phyloP scores from a whole-genome alignment of 1,139 yeast genomes.

The Yamadazyma trypodendri region DNA sequence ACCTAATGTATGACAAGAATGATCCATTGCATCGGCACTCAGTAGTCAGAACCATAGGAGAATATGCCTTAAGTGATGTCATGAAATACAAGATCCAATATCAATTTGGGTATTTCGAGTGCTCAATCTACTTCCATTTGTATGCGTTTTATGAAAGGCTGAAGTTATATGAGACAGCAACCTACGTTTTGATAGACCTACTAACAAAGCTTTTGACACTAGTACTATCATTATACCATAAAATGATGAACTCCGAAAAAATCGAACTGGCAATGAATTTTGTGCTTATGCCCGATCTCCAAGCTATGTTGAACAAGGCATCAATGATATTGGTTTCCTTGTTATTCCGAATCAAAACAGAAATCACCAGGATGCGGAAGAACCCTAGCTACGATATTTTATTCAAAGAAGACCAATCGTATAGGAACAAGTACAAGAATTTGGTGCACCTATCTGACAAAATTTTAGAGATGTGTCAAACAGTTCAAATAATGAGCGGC shows the following conservation, averaged over 20 bases:
- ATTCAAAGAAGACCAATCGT: slow-evolving; percentile 9
- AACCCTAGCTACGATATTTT: slow-evolving; percentile 7
- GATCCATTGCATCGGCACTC: neutral
- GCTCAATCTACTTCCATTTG: slow-evolving; percentile 28
- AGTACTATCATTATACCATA: slow-evolving; percentile 28
- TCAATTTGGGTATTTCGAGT: slow-evolving; percentile 29
- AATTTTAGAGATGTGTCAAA: slow-evolving; percentile 8
- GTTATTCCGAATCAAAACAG: slow-evolving; percentile 11
- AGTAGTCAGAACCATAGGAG: neutral
- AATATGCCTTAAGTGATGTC: neutral
- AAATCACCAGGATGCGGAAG: slow-evolving; percentile 5
- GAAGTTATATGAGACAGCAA: slow-evolving; percentile 25
- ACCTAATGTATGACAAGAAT: slow-evolving; percentile 6
- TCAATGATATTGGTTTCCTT: slow-evolving; percentile 26
- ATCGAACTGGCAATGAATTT: slow-evolving; percentile 32
- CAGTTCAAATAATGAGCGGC: slow-evolving; percentile 10
- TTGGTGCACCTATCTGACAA: slow-evolving; percentile 8
- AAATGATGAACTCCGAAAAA: slow-evolving; percentile 21
- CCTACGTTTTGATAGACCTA: slow-evolving; percentile 31
- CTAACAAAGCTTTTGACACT: slow-evolving; percentile 27
- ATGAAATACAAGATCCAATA: slow-evolving; percentile 23
- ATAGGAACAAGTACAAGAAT: slow-evolving; percentile 9
- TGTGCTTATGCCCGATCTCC: slow-evolving; percentile 33
- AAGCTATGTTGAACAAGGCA: slow-evolving; percentile 31
- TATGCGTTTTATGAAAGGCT: slow-evolving; percentile 32